Evolutionary conservation across 768 basidiomycete species (phyloP).

Genomic region (Lactarius quietus): DNA sequence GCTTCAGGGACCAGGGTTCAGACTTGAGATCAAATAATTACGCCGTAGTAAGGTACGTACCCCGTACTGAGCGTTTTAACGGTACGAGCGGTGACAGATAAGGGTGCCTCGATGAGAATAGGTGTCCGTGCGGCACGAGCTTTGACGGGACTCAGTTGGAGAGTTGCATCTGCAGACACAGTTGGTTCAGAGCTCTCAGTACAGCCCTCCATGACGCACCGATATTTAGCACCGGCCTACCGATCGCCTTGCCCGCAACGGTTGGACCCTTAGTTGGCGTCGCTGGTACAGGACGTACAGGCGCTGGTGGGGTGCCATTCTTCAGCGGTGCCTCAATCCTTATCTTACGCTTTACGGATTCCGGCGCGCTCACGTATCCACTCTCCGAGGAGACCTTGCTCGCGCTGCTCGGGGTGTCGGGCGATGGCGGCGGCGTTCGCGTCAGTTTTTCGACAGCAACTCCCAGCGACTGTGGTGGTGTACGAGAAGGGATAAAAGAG

Average conservation of each 20-base stretch:
- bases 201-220: slow-evolving; percentile 40
- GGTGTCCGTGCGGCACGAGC: slow-evolving; percentile 58
- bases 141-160: slow-evolving; percentile 74
- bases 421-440: slow-evolving; percentile 26
- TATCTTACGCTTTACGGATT: slow-evolving; percentile 11
- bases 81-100: slow-evolving; percentile 16
- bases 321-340: slow-evolving; percentile 5
- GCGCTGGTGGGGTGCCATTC: background rate
- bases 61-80: slow-evolving; percentile 57
- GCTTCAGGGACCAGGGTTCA: slow-evolving; percentile 37
- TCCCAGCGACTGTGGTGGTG: slow-evolving; percentile 66
- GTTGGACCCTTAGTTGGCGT: slow-evolving; percentile 21
- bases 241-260: slow-evolving; percentile 57
- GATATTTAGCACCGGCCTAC: slow-evolving; percentile 65
- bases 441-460: slow-evolving; percentile 68
- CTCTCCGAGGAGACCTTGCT: slow-evolving; percentile 24
- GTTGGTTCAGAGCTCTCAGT: slow-evolving; percentile 5
- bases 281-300: slow-evolving; percentile 10
- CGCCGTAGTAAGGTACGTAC: slow-evolving; percentile 40
- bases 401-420: background rate
- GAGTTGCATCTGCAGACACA: slow-evolving; percentile 49
- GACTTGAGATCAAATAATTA: background rate
- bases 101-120: slow-evolving; percentile 46
- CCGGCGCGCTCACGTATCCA: slow-evolving; percentile 25
- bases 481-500: slow-evolving; percentile 50